Evolutionary conservation across 208 protist genomes (phyloP).

Genomic region (Angomonas ambiguus): DNA sequence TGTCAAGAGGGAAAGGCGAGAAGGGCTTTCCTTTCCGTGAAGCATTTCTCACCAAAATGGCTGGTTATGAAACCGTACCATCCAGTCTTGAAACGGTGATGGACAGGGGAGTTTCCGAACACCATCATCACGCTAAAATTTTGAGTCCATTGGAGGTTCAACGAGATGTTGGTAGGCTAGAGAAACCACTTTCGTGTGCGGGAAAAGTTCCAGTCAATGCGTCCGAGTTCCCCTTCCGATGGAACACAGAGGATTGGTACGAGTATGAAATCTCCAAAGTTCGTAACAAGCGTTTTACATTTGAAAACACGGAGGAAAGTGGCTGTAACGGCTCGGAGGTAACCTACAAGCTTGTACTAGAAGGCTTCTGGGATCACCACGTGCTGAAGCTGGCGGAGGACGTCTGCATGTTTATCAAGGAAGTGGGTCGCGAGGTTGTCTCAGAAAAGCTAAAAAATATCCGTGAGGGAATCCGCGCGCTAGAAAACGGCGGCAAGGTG

Average conservation of each 20-base stretch:
- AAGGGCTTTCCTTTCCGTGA: constrained; percentile 82
- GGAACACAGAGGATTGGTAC: constrained; percentile 90
- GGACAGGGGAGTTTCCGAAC: constrained; percentile 53
- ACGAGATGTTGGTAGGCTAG: constrained; percentile 71
- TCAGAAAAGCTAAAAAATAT: constrained; percentile 71
- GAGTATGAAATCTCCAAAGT: constrained; percentile 88
- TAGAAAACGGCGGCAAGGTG: constrained; percentile 25
- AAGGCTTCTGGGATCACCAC: constrained; percentile 88
- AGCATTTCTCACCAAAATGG: constrained; percentile 81
- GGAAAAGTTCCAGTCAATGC: constrained; percentile 56
- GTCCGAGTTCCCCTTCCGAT: constrained; percentile 63
- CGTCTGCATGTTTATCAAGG: constrained; percentile 80
- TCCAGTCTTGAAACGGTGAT: constrained; percentile 66
- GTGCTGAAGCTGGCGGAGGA: constrained; percentile 85
- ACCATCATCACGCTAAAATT: constrained; percentile 38
- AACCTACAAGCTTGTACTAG: constrained; percentile 80
- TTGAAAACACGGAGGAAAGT: constrained; percentile 64
- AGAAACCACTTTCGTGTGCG: constrained; percentile 57
- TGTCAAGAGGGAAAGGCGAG: constrained; percentile 50
- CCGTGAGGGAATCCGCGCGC: constrained; percentile 36
- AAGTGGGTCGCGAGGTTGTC: constrained; percentile 67
- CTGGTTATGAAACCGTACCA: constrained; percentile 7
- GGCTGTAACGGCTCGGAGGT: constrained; percentile 61
- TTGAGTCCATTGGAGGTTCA: constrained; percentile 70
- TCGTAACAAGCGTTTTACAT: constrained; percentile 79